Evolutionary conservation across 2,329 filamentous ascomycete genomes (phyloP).

Genomic region (Thielaviopsis populi): DNA sequence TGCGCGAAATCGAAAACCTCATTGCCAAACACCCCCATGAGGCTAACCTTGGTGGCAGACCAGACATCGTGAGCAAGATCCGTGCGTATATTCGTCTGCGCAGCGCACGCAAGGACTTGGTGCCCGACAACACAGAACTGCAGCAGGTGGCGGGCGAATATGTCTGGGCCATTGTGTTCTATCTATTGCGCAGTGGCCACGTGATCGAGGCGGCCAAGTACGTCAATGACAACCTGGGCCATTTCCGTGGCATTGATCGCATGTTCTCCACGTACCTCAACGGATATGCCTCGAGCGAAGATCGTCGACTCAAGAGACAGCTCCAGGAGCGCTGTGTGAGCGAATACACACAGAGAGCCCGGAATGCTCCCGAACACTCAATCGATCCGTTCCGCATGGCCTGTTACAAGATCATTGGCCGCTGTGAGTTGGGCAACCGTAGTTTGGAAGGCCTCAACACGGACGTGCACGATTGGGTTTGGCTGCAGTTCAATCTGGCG

Average conservation of each 20-base stretch:
- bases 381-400: constrained; percentile 93
- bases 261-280: constrained; percentile 81
- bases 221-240: constrained; percentile 60
- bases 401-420: constrained; percentile 94
- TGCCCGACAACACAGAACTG: constrained; percentile 63
- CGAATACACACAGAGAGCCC: constrained; percentile 73
- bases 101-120: constrained; percentile 65
- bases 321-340: constrained; percentile 77
- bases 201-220: constrained; percentile 74
- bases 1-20: constrained; percentile 57
- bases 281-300: constrained; percentile 61
- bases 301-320: constrained; percentile 61
- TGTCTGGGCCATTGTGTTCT: constrained; percentile 90
- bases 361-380: constrained; percentile 71
- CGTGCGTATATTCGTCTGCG: constrained; percentile 81
- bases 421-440: constrained; percentile 50
- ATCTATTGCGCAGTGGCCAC: constrained; percentile 71
- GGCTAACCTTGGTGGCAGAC: constrained; percentile 76
- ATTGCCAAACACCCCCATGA: constrained; percentile 76
- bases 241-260: constrained; percentile 80
- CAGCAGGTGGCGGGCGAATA: constrained; percentile 70
- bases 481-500: constrained; percentile 56
- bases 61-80: constrained; percentile 77
- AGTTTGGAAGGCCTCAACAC: constrained; percentile 47
- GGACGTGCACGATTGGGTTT: constrained; percentile 56